Evolutionary conservation across 225 moss, liverwort and hornwort genomes (phyloP).

Genomic region (Physcomitrellopsis africana): DNA sequence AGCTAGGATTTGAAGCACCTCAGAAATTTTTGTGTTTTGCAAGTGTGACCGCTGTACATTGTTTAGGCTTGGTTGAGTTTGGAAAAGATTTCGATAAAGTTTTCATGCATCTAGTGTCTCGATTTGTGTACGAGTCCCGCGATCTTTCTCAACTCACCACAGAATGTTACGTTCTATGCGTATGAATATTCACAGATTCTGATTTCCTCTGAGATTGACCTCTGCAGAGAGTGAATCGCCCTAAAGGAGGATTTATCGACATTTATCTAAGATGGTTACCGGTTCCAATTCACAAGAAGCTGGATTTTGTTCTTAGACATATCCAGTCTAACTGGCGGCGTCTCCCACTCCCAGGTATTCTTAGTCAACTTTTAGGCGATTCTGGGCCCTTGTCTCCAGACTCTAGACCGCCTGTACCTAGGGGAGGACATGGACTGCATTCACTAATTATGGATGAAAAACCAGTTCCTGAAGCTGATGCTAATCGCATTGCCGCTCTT

Average conservation of each 20-base stretch:
- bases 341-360: conserved; percentile 64
- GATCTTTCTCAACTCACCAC: not conserved
- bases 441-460: conserved; percentile 58
- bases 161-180: not conserved
- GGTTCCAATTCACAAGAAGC: conserved; percentile 80
- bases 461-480: conserved; percentile 78
- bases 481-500: conserved; percentile 77
- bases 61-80: too few species aligned
- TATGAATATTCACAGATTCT: conserved; percentile 6
- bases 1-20: too few species aligned
- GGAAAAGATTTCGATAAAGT: too few species aligned
- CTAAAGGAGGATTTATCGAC: conserved; percentile 79
- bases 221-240: conserved; percentile 82
- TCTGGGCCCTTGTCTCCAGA: conserved; percentile 61
- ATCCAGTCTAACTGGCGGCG: conserved; percentile 86
- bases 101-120: too few species aligned
- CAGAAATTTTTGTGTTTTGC: too few species aligned
- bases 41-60: too few species aligned
- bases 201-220: conserved; percentile 23
- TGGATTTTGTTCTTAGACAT: conserved; percentile 73
- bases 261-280: conserved; percentile 91
- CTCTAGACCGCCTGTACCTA: conserved; percentile 42
- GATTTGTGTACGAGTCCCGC: too few species aligned
- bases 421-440: conserved; percentile 67
- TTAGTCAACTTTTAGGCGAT: conserved; percentile 61